A percentile compares a stretch with the other conserved stretches of the same genome.
Conservation (phyloP, 768 basidiomycete genomes). For the Suillus paluster region DNA sequence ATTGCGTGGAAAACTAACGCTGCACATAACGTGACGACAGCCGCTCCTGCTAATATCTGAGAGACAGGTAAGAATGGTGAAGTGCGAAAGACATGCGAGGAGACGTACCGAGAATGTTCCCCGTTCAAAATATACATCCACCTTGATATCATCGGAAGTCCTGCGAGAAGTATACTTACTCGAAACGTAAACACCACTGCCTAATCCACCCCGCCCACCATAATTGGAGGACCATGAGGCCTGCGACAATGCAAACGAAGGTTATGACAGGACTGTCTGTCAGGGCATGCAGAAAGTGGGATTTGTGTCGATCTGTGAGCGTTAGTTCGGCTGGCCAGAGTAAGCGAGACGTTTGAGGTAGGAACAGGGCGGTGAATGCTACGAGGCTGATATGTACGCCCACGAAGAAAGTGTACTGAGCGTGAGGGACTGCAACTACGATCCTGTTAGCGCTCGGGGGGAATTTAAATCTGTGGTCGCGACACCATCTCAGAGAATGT, state of each 20-base stretch:
- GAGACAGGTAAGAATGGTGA: constrained; percentile 10
- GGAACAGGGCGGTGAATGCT: constrained; percentile 64
- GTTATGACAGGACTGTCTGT: constrained; percentile 65
- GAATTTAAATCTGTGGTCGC: too few relatives aligned
- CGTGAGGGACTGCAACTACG: too few relatives aligned
- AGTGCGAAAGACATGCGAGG: neutral
- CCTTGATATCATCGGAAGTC: constrained; percentile 45
- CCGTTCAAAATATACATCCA: constrained; percentile 46
- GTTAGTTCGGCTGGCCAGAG: constrained; percentile 39
- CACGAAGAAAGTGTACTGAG: constrained; percentile 66
- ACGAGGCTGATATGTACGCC: constrained; percentile 71
- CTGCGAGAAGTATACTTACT: constrained; percentile 43
- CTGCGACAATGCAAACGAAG: constrained; percentile 58
- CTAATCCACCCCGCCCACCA: constrained; percentile 79
- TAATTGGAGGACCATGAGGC: constrained; percentile 55
- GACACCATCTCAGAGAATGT: too few relatives aligned
- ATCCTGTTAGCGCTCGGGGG: too few relatives aligned
- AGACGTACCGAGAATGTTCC: constrained; percentile 45
- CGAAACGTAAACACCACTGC: constrained; percentile 59
- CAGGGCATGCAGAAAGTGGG: constrained; percentile 67
- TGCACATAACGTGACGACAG: constrained; percentile 51
- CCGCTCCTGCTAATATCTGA: constrained; percentile 58
- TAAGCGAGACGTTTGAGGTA: constrained; percentile 65
- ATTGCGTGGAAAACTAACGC: constrained; percentile 52
- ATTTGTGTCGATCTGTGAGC: constrained; percentile 66